Evolutionary conservation across 2,329 filamentous ascomycete genomes (phyloP), one percentile per base, ranked within the genome.

Genomic region (Fusarium odoratissimum): DNA sequence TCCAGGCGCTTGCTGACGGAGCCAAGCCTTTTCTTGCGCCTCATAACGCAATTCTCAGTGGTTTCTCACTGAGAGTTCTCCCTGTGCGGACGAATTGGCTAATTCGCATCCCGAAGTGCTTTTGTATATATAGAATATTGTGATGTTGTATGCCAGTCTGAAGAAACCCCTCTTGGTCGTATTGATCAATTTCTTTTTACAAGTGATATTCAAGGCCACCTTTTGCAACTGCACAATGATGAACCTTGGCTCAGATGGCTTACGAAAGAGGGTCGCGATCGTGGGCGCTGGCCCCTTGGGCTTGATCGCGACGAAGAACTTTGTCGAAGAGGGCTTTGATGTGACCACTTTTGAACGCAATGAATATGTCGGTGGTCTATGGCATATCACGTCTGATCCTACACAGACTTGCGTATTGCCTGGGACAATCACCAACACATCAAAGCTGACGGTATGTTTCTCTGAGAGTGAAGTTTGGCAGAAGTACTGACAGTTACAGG

Each of bases 291-390:
- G 60, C 3, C 49, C 60, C 4, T 8, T 63, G 17, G 60, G 60
- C 1, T 35, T 63, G 17, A 52, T 63, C 1, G 51, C 60, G 9
- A 45, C 54, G 0, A 64, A 64, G 45, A 64, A 61, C 5, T 55
- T 64, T 17, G 44, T 10, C 13, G 61, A 64, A 6, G 56, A 64
- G 30, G 61, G 61, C 28, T 61, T 64, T 6, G 56, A 52, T 11
- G 61, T 42, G 7, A 55, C 44, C 6, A 55, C 51, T 1, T 45
- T 64, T n/a, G 61, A 64, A 4, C 21, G 61, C 4, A 61, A 61
- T 44, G 61, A 61, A 16, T 61, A 61, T 2, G 61, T 64, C 6
- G 61, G 61, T 1, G 61, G 61, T n/a, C 7, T 64, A 0, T 64
- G 61, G 56, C 60, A 62, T 23, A 45, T 35, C 4, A 54, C 49